A percentile compares a stretch with the other conserved stretches of the same genome.
Conservation (phyloP, 139 green algal genomes). For the Bryopsis sp. region DNA sequence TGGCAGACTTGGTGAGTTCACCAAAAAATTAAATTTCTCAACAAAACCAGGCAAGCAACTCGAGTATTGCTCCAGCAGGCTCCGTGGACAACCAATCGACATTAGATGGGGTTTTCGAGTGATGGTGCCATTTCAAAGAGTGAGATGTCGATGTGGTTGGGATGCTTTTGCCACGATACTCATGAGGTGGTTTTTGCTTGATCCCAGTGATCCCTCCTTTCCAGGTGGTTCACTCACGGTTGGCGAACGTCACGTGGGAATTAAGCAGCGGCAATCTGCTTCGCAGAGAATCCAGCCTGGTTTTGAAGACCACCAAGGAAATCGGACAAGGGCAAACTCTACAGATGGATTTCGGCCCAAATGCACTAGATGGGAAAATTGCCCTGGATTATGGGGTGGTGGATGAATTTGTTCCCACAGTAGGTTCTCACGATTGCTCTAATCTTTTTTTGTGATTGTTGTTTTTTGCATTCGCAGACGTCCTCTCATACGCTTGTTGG, state of each 20-base stretch:
- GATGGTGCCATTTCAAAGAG: too few species aligned
- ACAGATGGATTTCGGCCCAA: constrained; percentile 45
- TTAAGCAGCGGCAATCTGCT: neutral
- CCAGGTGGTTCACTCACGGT: constrained; percentile 5
- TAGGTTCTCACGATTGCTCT: neutral
- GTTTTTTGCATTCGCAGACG: too few species aligned
- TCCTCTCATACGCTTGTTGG: too few species aligned
- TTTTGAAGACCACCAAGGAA: neutral
- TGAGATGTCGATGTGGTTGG: too few species aligned
- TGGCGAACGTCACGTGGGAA: neutral
- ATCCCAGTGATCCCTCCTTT: too few species aligned
- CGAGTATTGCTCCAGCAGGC: too few species aligned
- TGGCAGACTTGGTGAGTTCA: constrained; percentile 58
- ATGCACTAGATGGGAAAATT: constrained; percentile 55
- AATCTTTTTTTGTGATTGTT: neutral
- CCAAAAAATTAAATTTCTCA: too few species aligned
- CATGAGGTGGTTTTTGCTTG: neutral
- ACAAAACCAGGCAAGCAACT: too few species aligned
- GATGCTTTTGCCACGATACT: neutral
- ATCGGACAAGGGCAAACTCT: constrained; percentile 39
- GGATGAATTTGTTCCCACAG: constrained; percentile 28
- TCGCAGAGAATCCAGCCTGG: neutral
- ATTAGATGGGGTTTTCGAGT: too few species aligned
- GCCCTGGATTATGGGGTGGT: constrained; percentile 68
- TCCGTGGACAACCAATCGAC: too few species aligned